A percentile compares a stretch with the other conserved stretches of the same genome.
Conservation (phyloP, 768 basidiomycete species). For the Gloeostereum incarnatum region DNA sequence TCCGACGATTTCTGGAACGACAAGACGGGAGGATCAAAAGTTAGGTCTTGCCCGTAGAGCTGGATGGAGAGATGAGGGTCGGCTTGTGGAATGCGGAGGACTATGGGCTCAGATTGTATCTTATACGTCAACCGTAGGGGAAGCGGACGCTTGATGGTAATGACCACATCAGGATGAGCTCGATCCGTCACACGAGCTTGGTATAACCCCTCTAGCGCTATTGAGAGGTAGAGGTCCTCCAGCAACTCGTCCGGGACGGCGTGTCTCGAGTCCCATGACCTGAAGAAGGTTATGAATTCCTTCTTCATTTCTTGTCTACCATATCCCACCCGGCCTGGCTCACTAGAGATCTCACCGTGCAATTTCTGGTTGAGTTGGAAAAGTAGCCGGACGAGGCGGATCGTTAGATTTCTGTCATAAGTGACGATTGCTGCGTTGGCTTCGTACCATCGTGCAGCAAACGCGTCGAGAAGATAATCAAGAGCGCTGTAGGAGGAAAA, state of each 20-base stretch:
- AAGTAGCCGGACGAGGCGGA: constrained; percentile 69
- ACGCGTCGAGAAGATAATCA: constrained; percentile 73
- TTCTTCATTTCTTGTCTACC: constrained; percentile 56
- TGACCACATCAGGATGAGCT: constrained; percentile 37
- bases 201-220: constrained; percentile 60
- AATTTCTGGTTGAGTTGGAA: constrained; percentile 85
- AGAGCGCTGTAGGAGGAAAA: constrained; percentile 31
- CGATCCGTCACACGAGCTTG: constrained; percentile 46
- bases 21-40: constrained; percentile 81
- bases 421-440: constrained; percentile 72
- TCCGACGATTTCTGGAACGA: constrained; percentile 72
- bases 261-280: constrained; percentile 62
- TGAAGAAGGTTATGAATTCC: constrained; percentile 81
- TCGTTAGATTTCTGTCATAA: constrained; percentile 76
- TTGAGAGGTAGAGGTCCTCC: constrained; percentile 69
- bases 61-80: constrained; percentile 81
- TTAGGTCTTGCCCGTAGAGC: constrained; percentile 79
- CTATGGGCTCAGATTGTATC: constrained; percentile 79
- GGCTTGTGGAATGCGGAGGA: constrained; percentile 74
- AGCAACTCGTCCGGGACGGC: constrained; percentile 71
- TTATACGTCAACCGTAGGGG: constrained; percentile 81
- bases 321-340: constrained; percentile 45
- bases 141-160: constrained; percentile 66
- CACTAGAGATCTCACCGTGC: constrained; percentile 63
- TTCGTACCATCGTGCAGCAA: constrained; percentile 86